Evolutionary conservation across 2,329 filamentous ascomycete genomes (phyloP), one percentile per base, ranked within the genome.

Genomic region (Xylariaceae sp.): DNA sequence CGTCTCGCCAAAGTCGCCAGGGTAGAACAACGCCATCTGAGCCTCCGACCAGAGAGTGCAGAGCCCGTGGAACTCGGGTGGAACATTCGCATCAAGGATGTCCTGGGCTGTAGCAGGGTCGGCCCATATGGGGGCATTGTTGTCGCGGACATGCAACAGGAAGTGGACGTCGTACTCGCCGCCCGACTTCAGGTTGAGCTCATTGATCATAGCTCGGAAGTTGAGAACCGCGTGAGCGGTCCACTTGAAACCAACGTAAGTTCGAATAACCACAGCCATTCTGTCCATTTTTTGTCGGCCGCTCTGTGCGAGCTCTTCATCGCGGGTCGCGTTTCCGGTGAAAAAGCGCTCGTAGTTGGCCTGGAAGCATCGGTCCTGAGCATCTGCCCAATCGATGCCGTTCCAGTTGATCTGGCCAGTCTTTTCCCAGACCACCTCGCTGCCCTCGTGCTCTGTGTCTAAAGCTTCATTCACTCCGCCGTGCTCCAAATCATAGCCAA

Each of bases 131-230:
- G 82, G 83, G 26, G 80, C 63, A 49, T 83, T 76, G 46, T 83
- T 73, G 55, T 93, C 82, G 49, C 85, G 86, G 44, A 93, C 84
- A 46, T 94, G 86, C 24, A 94, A 72, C 22, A 94, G 67, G 53
- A 94, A 87, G 56, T 92, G 85, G 3, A 94, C 70, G 4, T 74
- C 72, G 49, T 92, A 94, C 55, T 94, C 85, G 29, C 82, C 84
- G 19, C 86, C 85, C 0, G 84, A 89, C 35, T 76, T 68, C 31
- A 94, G 64, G 6, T 80, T 77, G 8, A 93, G 67, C 58, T 94
- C 87, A 4, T 81, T 77, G 26, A 94, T 77, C 48, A 94, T 64
- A 19, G 88, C 81, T 12, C 87, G 83, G 47, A 94, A 72, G 58
- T 89, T 89, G 50, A 93, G 67, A 22, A 92, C 68, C 28, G 83